Evolutionary conservation across 2,329 filamentous ascomycete genomes (phyloP).

Genomic region (Fusarium musae): DNA sequence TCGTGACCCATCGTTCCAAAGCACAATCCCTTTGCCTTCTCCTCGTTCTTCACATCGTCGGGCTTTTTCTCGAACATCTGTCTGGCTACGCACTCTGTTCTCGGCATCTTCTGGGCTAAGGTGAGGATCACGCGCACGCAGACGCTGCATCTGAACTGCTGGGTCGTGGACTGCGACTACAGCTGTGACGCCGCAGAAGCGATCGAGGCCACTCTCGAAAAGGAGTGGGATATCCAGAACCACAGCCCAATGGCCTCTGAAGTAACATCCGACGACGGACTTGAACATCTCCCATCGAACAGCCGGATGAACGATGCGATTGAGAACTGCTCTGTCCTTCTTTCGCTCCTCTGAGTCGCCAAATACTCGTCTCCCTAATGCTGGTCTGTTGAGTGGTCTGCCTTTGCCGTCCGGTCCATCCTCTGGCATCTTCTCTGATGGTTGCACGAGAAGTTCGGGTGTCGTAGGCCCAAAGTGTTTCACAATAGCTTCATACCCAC

Average conservation of each 20-base stretch:
- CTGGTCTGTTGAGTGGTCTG: slow-evolving; percentile 84
- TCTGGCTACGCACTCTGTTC: slow-evolving; percentile 88
- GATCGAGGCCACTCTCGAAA: slow-evolving; percentile 88
- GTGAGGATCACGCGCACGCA: slow-evolving; percentile 80
- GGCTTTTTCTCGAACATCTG: slow-evolving; percentile 86
- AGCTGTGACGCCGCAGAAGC: slow-evolving; percentile 84
- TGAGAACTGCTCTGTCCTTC: slow-evolving; percentile 80
- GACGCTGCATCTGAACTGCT: slow-evolving; percentile 81
- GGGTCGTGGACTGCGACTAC: slow-evolving; percentile 88
- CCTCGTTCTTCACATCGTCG: slow-evolving; percentile 75
- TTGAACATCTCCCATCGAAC: slow-evolving; percentile 86
- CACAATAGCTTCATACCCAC: slow-evolving; percentile 85
- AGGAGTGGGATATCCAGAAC: slow-evolving; percentile 92
- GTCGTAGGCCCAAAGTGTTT: slow-evolving; percentile 83
- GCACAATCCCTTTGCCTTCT: slow-evolving; percentile 75
- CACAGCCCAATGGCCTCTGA: slow-evolving; percentile 85
- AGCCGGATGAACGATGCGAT: slow-evolving; percentile 91
- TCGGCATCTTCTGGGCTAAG: slow-evolving; percentile 86
- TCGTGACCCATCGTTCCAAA: slow-evolving; percentile 88
- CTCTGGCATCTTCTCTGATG: slow-evolving; percentile 62
- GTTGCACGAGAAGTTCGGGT: slow-evolving; percentile 81
- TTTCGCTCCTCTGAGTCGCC: slow-evolving; percentile 77
- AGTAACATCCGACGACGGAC: slow-evolving; percentile 76
- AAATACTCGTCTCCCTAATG: slow-evolving; percentile 87
- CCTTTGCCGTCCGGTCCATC: slow-evolving; percentile 70